Percentiles rank a stretch among this genome's conserved stretches.
Evolutionary conservation across 495 filamentous ascomycete species (phyloP).

Genomic region (Penicillium maclennaniae): DNA sequence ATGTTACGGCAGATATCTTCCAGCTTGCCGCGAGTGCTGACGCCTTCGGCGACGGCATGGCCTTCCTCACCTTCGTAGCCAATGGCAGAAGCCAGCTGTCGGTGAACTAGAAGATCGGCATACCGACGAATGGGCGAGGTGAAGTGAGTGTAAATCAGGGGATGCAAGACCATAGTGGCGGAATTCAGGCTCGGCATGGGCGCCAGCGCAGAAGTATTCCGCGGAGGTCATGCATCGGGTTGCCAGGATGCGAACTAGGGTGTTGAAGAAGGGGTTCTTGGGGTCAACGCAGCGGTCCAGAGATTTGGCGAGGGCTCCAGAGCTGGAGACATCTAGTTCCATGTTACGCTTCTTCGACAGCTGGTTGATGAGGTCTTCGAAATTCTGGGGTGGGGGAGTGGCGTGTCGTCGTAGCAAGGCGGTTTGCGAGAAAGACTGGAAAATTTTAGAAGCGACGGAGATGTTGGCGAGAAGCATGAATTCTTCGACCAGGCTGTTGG

Average conservation of each 20-base stretch:
- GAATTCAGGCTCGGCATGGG: conserved; percentile 89
- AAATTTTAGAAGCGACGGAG: conserved; percentile 81
- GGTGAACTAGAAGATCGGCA: conserved; percentile 88
- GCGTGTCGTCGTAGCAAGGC: conserved; percentile 89
- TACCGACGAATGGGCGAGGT: conserved; percentile 96
- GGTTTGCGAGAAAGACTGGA: conserved; percentile 87
- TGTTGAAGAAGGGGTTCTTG: conserved; percentile 96
- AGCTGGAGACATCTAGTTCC: conserved; percentile 75
- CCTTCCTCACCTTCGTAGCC: conserved; percentile 67
- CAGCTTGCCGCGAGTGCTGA: conserved; percentile 70
- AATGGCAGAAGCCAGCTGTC: conserved; percentile 92
- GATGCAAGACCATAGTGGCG: conserved; percentile 92
- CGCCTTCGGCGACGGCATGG: conserved; percentile 62
- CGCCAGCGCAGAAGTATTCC: conserved; percentile 94
- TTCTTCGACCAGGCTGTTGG: conserved; percentile 95
- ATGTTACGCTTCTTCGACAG: conserved; percentile 79
- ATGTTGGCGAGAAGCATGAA: conserved; percentile 99
- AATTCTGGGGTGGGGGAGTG: conserved; percentile 89
- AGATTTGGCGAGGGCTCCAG: conserved; percentile 84
- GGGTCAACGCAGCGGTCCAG: conserved; percentile 79
- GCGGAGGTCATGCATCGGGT: conserved; percentile 99
- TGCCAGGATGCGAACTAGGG: conserved; percentile 90
- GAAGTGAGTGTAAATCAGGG: conserved; percentile 98
- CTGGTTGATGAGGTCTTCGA: conserved; percentile 88
- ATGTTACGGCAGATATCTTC: conserved; percentile 96